Evolutionary conservation across 2,329 filamentous ascomycete species (phyloP).

Genomic region (Colletotrichum lupini): DNA sequence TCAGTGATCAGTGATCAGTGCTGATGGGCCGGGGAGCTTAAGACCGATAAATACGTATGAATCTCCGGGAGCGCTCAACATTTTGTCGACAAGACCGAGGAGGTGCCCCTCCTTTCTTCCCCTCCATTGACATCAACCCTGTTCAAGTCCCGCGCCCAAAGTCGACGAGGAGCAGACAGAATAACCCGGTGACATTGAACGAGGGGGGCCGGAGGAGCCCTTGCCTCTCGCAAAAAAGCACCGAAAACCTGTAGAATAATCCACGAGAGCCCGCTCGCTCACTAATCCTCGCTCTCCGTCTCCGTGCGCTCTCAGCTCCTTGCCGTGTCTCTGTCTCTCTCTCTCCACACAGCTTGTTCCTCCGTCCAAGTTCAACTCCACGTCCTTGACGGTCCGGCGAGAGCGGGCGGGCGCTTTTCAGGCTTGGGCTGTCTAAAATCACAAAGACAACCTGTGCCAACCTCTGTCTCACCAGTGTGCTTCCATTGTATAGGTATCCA

Average conservation of each 20-base stretch:
- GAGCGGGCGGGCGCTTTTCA: not conserved
- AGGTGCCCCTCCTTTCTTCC: constrained; percentile 22
- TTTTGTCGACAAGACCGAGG: constrained; percentile 31
- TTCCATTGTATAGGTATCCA: too few species aligned
- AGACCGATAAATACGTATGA: constrained; percentile 28
- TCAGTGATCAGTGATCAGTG: not conserved
- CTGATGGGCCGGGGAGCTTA: constrained; percentile 25
- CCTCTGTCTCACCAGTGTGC: not conserved
- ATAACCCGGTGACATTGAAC: constrained; percentile 13
- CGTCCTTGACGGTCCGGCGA: not conserved
- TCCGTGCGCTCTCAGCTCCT: constrained; percentile 3
- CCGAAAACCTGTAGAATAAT: constrained; percentile 24
- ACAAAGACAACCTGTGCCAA: constrained; percentile 3
- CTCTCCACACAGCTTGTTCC: not conserved
- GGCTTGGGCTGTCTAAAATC: not conserved
- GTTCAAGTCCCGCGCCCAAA: constrained; percentile 21
- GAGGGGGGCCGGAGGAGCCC: not conserved
- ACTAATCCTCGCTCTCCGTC: not conserved
- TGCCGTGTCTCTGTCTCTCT: not conserved
- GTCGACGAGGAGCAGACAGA: not conserved
- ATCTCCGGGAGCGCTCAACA: constrained; percentile 30
- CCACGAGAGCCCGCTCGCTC: not conserved
- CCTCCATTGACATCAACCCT: constrained; percentile 36
- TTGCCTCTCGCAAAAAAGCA: not conserved
- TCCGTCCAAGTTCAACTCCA: not conserved